Base-by-base conservation (phyloP, 352 stramenopile genomes). In the Phytophthora hibernalis region DNA sequence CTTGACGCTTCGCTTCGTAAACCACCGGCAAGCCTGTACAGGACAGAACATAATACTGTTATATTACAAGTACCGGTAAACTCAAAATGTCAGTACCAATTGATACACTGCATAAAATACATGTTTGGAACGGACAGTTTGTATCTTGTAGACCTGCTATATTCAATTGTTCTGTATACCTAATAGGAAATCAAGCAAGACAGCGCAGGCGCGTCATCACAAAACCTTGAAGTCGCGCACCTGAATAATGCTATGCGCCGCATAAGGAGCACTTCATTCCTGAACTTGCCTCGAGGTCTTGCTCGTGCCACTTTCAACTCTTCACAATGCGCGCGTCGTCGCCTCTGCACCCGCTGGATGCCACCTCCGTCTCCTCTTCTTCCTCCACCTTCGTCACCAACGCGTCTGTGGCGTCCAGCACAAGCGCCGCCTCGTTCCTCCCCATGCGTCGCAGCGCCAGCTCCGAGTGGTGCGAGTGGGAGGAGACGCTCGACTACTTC, bases 391-490 rank as follows among this genome's bases (percentile, higher is more conserved):
- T 61, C 15, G 9, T 28, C 24, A 5, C 24, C 24, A 28, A 28
- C 24, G 24, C 24, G 24, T 28, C 47, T 31, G 16, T 38, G 8
- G 30, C 37, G 37, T 21, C 47, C 11, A 37, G 5, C 24, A 5
- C 24, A 2, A 28, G 24, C 15, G 28, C 11, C 51, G 26, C 56
- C 35, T 12, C 40, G 2, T 51, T 65, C 20, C 43, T 70, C 11
- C 57, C 52, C 24, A 66, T 79, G 45, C 73, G 48, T 38, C 55
- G 68, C 54, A 81, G 54, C 31, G 57, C 74, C 22, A 82, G 68
- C 71, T 68, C 48, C 45, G 74, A 82, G 38, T 82, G 70, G 74
- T 64, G 57, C 44, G 70, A 79, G 33, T 82, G 74, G 74, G 74
- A 82, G 31, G 71, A 73, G 20, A 74, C 55, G 20, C 68, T 82